Evolutionary conservation across 1,284 basidiomycete genomes (phyloP).

Genomic region (Earliella scabrosa): DNA sequence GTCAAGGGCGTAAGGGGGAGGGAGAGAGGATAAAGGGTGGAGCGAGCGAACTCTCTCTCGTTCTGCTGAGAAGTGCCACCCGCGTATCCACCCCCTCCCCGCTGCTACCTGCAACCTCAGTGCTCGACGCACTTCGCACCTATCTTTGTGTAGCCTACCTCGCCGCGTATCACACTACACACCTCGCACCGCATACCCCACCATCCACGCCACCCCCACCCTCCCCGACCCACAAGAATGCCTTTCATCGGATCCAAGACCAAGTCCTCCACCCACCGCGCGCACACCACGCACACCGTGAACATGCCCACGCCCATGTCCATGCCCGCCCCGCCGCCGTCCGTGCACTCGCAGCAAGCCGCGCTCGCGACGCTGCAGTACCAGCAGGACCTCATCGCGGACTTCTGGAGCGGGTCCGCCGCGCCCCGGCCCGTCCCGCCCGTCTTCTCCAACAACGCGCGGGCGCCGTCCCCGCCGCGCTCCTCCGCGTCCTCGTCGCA

Average conservation of each 20-base stretch:
- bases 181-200: background rate
- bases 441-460: background rate
- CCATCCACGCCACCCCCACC: background rate
- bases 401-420: constrained; percentile 22
- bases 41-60: background rate
- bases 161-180: background rate
- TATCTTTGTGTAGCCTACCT: background rate
- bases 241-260: background rate
- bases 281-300: background rate
- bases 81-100: background rate
- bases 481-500: background rate
- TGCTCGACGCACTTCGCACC: too few relatives aligned
- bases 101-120: too few relatives aligned
- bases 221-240: background rate
- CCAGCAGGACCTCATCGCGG: constrained; percentile 19
- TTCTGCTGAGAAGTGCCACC: background rate
- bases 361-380: constrained; percentile 13
- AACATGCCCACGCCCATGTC: constrained; percentile 1
- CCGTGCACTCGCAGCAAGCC: constrained; percentile 5
- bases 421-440: background rate
- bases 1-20: background rate
- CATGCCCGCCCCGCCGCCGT: background rate
- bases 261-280: background rate
- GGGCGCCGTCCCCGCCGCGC: background rate
- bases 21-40: background rate